Base-by-base conservation (phyloP, 768 basidiomycete genomes). In the Tylopilus balloui region DNA sequence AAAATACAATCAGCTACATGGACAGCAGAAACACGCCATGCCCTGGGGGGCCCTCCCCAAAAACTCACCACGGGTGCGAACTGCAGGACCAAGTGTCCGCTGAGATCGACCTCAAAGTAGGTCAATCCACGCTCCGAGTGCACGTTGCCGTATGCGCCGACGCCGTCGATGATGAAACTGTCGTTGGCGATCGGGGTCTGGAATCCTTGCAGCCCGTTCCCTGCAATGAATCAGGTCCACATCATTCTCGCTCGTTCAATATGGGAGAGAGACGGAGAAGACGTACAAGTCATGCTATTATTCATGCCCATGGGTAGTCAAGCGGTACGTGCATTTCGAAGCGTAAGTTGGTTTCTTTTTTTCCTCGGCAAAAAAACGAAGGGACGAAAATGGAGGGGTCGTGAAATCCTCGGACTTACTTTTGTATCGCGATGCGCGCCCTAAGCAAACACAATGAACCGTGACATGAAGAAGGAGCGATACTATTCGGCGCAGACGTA, bases 1-100 rank as follows among this genome's bases (percentile, higher is more conserved):
- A 2, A n/a, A 14, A n/a, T 31, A 31, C 7, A 2, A 25, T 54
- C 29, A 52, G 32, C 29, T 19, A 39, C 12, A 19, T 1, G 12
- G 6, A 27, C 5, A 2, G 11, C 9, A 27, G 4, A 8, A 4
- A 4, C 9, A 27, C 4, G 27, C 27, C n/a, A n/a, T n/a, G n/a
- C 4, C 9, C 27, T 6, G n/a, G n/a, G n/a, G n/a, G n/a, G 5
- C 27, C 27, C 27, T 10, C 9, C 27, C 4, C 27, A 6, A 17
- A 39, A n/a, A 40, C 46, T 7, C 56, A 81, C 83, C 59, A 67
- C 62, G 2, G 84, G 84, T 15, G 81, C 77, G 62, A 78, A 86
- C 66, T 83, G 79, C 5, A 84, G 84, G 3, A 87, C 65, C 86
- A 88, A 88, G 54, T 89, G 86, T 15, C 86, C 88, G 54, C 80